Evolutionary conservation across 2,329 filamentous ascomycete species (phyloP).

Genomic region (Thermoascus crustaceus): DNA sequence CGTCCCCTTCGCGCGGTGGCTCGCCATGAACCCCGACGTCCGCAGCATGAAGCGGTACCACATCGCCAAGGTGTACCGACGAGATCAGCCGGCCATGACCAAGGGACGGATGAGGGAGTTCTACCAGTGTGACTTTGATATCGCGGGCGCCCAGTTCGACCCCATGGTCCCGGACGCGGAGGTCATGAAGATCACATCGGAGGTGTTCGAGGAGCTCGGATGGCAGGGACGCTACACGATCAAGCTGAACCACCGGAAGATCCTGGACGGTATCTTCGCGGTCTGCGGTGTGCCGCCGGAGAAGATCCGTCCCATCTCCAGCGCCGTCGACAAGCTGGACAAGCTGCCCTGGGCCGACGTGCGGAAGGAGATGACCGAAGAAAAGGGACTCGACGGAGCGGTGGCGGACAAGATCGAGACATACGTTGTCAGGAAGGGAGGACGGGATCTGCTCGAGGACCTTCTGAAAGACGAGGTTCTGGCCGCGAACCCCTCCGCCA

Average conservation of each 20-base stretch:
- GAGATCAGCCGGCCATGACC: conserved; percentile 76
- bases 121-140: conserved; percentile 96
- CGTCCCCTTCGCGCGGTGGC: conserved; percentile 83
- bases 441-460: conserved; percentile 63
- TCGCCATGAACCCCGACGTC: conserved; percentile 80
- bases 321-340: conserved; percentile 91
- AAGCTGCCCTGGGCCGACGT: conserved; percentile 88
- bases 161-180: conserved; percentile 89
- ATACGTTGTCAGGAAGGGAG: conserved; percentile 71
- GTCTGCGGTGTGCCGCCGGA: conserved; percentile 82
- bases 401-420: conserved; percentile 82
- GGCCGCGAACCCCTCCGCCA: conserved; percentile 63
- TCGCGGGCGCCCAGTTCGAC: conserved; percentile 72
- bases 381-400: conserved; percentile 69
- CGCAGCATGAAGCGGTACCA: conserved; percentile 89
- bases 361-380: conserved; percentile 83
- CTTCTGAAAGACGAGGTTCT: conserved; percentile 61
- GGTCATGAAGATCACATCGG: conserved; percentile 72
- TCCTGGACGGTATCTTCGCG: conserved; percentile 84
- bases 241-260: conserved; percentile 92
- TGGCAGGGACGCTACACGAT: conserved; percentile 72
- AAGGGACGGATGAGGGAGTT: conserved; percentile 94
- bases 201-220: conserved; percentile 74
- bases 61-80: conserved; percentile 83
- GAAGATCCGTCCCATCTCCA: conserved; percentile 82